Conservation (phyloP, 208 protist species). For the Trypanosoma cruzi region DNA sequence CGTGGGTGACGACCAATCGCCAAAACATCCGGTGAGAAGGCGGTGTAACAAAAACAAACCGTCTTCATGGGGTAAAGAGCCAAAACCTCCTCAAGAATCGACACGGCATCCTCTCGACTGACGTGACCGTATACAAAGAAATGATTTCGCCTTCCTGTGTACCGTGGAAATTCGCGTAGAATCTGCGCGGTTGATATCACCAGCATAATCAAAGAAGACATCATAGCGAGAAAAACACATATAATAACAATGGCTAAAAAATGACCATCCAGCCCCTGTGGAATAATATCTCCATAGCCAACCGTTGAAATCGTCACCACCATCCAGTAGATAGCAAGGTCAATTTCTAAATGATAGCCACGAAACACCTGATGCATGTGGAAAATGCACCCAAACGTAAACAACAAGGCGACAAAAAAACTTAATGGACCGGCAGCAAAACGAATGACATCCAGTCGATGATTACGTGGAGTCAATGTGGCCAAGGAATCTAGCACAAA, state of each 20-base stretch:
- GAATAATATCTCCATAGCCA: conserved; percentile 84
- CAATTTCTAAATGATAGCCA: conserved; percentile 60
- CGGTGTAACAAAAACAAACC: conserved; percentile 86
- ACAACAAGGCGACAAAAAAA: conserved; percentile 79
- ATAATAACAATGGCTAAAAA: conserved; percentile 77
- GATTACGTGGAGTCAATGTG: conserved; percentile 55
- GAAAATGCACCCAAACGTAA: conserved; percentile 68
- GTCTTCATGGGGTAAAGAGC: conserved; percentile 83
- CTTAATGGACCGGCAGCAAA: conserved; percentile 63
- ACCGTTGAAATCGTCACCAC: conserved; percentile 83
- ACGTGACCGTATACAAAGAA: conserved; percentile 86
- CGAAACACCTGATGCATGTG: conserved; percentile 77
- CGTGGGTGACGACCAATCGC: conserved; percentile 77
- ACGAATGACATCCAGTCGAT: conserved; percentile 70
- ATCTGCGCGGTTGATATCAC: conserved; percentile 65
- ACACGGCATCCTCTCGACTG: conserved; percentile 66
- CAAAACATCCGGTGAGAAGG: conserved; percentile 60
- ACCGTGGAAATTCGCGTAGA: conserved; percentile 63
- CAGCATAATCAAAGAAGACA: conserved; percentile 84
- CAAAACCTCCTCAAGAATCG: conserved; percentile 87
- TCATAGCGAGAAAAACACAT: conserved; percentile 79
- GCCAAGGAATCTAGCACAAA: conserved; percentile 82
- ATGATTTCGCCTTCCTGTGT: conserved; percentile 68
- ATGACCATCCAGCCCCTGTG: conserved; percentile 59
- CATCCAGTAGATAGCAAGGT: conserved; percentile 72